phyloP scores from a whole-genome alignment of 768 basidiomycete species.

The Suillus discolor region DNA sequence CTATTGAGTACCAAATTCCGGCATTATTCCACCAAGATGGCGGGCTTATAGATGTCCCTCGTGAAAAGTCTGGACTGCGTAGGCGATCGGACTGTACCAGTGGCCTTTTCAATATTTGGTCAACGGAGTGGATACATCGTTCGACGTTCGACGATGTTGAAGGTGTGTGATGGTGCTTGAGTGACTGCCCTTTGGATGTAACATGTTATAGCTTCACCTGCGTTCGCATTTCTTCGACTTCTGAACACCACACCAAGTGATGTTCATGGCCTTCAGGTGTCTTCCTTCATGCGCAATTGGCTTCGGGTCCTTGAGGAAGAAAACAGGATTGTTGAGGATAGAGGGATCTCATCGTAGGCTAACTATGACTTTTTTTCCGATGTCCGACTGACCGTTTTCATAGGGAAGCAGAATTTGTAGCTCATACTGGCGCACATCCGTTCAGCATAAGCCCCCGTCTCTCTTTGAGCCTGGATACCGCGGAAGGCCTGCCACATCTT shows the following conservation, averaged over 20 bases:
- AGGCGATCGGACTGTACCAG: constrained; percentile 57
- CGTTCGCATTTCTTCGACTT: constrained; percentile 80
- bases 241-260: constrained; percentile 65
- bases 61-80: constrained; percentile 47
- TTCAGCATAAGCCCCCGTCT: constrained; percentile 14
- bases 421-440: neutral
- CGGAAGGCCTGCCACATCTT: constrained; percentile 54
- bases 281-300: constrained; percentile 60
- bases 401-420: constrained; percentile 4
- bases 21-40: constrained; percentile 77
- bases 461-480: constrained; percentile 29
- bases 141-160: constrained; percentile 61
- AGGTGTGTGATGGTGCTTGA: constrained; percentile 43
- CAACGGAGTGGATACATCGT: constrained; percentile 73
- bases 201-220: constrained; percentile 45
- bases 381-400: neutral
- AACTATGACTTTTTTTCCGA: neutral
- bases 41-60: constrained; percentile 68
- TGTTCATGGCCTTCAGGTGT: constrained; percentile 58
- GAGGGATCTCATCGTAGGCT: constrained; percentile 48
- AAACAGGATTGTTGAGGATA: constrained; percentile 38
- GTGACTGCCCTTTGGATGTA: neutral
- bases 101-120: constrained; percentile 90
- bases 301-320: constrained; percentile 53
- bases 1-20: constrained; percentile 80